A percentile compares a stretch with the other conserved stretches of the same genome.
phyloP scores from a whole-genome alignment of 345 rosid species.

The Populus euphratica region DNA sequence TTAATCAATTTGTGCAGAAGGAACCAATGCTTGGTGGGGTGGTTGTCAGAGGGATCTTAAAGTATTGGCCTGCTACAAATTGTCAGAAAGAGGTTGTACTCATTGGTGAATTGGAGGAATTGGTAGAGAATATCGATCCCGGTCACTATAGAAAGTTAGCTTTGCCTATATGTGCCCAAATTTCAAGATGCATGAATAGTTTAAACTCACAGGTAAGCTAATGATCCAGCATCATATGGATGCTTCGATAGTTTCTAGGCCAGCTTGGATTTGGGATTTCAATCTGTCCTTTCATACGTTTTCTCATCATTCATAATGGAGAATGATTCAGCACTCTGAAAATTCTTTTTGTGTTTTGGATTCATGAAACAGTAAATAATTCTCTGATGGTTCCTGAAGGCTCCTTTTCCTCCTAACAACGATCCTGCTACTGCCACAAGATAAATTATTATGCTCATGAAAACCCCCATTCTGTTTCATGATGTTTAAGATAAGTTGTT shows the following conservation, averaged over 20 bases:
- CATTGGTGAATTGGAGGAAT: slow-evolving; percentile 54
- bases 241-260: not conserved
- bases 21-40: slow-evolving; percentile 53
- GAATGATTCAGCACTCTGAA: not conserved
- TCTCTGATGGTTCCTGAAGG: not conserved
- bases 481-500: not conserved
- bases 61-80: slow-evolving; percentile 62
- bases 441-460: not conserved
- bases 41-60: slow-evolving; percentile 44
- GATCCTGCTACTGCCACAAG: not conserved
- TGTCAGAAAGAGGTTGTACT: slow-evolving; percentile 53
- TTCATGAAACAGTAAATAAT: not conserved
- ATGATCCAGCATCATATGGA: not conserved
- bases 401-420: not conserved
- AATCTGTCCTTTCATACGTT: not conserved
- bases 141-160: slow-evolving; percentile 54
- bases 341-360: not conserved
- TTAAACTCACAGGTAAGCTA: slow-evolving; percentile 53
- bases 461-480: not conserved
- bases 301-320: not conserved
- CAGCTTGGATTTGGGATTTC: not conserved
- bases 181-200: slow-evolving; percentile 49
- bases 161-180: slow-evolving; percentile 41
- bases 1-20: slow-evolving; percentile 60
- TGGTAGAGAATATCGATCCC: slow-evolving; percentile 54